Base-by-base conservation (phyloP, 192 early-diverging fungal species). In the Coemansia reversa region DNA sequence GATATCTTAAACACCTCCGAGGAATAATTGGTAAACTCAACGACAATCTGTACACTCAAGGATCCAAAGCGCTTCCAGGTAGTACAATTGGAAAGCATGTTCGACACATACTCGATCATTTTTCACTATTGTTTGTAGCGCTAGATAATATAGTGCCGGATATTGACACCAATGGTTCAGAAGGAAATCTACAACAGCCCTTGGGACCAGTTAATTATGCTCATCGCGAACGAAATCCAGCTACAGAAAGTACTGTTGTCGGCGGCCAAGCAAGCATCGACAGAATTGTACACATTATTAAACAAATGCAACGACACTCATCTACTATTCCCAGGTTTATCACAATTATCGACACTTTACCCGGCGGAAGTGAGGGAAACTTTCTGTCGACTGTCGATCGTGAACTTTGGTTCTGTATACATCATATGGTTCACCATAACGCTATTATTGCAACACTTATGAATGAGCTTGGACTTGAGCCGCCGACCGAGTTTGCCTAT, bases 71-170 rank as follows among this genome's bases (percentile, higher is more conserved):
- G 1, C 70, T 82, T 11, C 79, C 83, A 2, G 73, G 74, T 0
- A 82, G 83, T 65, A 84, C 83, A n/a, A 79, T 84, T 3, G 83
- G 83, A 51, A 84, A 84, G 67, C 83, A 84, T 22, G 72, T 84
- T 7, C 83, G 83, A n/a, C 83, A 84, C 49, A 29, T 84, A 7
- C 68, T 79, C 12, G 83, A 84, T 49, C 83, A 84, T 65, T 84
- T 79, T 53, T 18, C 47, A 12, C 53, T 82, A 47, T 63, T 84
- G 2, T 53, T 75, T 9, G 22, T 54, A 0, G 65, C 64, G 11
- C 29, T 70, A 6, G 22, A 45, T 9, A 14, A n/a, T 25, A n/a
- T 29, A 11, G 51, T 42, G 14, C 20, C 66, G 35, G 35, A 39
- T 16, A 30, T 22, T 14, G 24, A 19, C 6, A 16, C 51, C 33